phyloP scores from a whole-genome alignment of 371 early-diverging fungal species.

The Syncephalis plumigaleata region DNA sequence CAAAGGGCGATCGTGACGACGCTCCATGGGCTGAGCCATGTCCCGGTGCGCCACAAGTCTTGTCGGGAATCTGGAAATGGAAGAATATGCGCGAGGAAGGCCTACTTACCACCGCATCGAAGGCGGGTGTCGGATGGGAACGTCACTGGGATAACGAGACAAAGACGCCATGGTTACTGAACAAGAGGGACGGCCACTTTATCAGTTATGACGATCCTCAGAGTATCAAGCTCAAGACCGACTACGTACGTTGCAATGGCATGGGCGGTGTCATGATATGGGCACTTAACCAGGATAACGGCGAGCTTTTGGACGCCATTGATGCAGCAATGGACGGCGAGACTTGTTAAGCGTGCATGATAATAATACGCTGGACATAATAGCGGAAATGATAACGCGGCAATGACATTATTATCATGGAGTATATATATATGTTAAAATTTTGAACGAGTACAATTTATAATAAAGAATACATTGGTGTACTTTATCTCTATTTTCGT shows the following conservation, averaged over 20 bases:
- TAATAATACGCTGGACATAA: background rate
- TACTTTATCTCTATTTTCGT: too few species aligned
- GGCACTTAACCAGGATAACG: conserved; percentile 24
- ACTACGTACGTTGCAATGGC: conserved; percentile 23
- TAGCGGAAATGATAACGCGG: too few species aligned
- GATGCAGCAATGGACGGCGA: background rate
- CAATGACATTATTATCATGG: too few species aligned
- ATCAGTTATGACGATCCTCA: conserved; percentile 45
- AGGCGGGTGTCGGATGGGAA: conserved; percentile 21
- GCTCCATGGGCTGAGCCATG: conserved; percentile 28
- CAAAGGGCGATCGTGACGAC: conserved; percentile 27
- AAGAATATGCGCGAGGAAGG: conserved; percentile 43
- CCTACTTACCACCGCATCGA: conserved; percentile 24
- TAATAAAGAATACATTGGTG: too few species aligned
- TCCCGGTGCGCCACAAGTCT: conserved; percentile 14
- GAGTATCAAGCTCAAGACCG: conserved; percentile 30
- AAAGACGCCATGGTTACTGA: conserved; percentile 52
- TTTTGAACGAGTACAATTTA: too few species aligned
- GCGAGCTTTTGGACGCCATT: conserved; percentile 7
- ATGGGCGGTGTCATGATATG: conserved; percentile 45
- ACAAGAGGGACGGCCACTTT: conserved; percentile 22
- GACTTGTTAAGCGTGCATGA: background rate
- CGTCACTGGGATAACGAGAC: conserved; percentile 39
- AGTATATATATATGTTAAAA: too few species aligned
- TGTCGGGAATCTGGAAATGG: conserved; percentile 47